These are phyloP conservation scores for Tulasnella sp. DNA, from an alignment of 768 basidiomycete genomes.

Conservation along the genomic window DNA sequence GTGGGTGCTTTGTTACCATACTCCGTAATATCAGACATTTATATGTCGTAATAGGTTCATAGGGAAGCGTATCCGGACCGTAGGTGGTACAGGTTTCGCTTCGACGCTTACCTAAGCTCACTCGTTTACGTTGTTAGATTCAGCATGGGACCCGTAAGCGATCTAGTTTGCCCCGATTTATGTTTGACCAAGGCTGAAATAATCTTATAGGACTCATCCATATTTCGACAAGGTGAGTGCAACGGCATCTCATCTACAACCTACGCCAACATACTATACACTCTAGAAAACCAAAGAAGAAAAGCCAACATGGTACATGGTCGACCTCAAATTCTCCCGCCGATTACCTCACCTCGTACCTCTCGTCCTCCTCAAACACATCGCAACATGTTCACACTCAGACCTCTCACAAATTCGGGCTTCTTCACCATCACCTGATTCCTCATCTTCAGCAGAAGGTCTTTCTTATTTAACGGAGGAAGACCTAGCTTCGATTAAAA, in stretches of 20 bases:
- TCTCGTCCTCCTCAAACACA: conserved; percentile 58
- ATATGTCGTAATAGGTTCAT: conserved; percentile 37
- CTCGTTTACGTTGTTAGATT: conserved; percentile 38
- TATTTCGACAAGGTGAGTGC: conserved; percentile 58
- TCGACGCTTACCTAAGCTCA: background rate
- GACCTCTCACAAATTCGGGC: conserved; percentile 53
- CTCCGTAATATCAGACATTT: background rate
- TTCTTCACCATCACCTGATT: conserved; percentile 39
- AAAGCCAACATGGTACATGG: conserved; percentile 88
- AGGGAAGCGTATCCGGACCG: conserved; percentile 86
- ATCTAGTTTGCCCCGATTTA: conserved; percentile 13
- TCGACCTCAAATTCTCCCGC: conserved; percentile 54
- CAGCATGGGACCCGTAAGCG: conserved; percentile 76
- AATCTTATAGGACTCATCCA: conserved; percentile 45
- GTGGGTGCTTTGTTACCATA: conserved; percentile 28
- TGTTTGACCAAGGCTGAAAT: conserved; percentile 1
- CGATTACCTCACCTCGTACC: conserved; percentile 65
- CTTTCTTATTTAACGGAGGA: conserved; percentile 9
- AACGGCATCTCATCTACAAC: background rate
- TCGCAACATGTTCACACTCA: conserved; percentile 31
- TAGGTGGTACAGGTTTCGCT: conserved; percentile 29
- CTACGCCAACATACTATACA: background rate
- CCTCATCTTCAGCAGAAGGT: background rate
- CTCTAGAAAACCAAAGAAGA: conserved; percentile 63
- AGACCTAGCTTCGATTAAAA: conserved; percentile 27